phyloP scores from a whole-genome alignment of 2,329 filamentous ascomycete genomes.

The Phyllosticta citribraziliensis region DNA sequence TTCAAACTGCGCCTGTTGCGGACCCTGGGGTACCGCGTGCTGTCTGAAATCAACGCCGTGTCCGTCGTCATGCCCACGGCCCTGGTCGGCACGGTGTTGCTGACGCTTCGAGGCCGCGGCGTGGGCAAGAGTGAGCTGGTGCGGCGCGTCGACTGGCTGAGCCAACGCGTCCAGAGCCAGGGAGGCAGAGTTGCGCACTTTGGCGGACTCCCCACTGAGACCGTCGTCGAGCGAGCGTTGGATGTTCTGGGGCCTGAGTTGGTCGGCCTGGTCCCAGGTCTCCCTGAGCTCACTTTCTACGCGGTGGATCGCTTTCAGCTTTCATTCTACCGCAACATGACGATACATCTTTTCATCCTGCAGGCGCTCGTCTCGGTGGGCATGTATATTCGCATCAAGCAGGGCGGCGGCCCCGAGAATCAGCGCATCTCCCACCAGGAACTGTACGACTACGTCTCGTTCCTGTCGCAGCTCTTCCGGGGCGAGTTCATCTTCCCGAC shows the following conservation, averaged over 20 bases:
- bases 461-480: slow-evolving; percentile 72
- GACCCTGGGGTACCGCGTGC: slow-evolving; percentile 82
- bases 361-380: slow-evolving; percentile 83
- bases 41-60: slow-evolving; percentile 89
- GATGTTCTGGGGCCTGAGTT: slow-evolving; percentile 86
- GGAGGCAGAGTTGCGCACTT: slow-evolving; percentile 93
- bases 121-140: slow-evolving; percentile 81
- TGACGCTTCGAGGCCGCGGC: slow-evolving; percentile 83
- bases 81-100: slow-evolving; percentile 82
- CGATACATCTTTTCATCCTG: slow-evolving; percentile 92
- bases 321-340: slow-evolving; percentile 99
- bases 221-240: slow-evolving; percentile 79
- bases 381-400: slow-evolving; percentile 85
- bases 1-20: slow-evolving; percentile 64
- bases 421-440: slow-evolving; percentile 70
- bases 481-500: slow-evolving; percentile 95
- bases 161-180: slow-evolving; percentile 68
- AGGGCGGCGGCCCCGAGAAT: slow-evolving; percentile 71
- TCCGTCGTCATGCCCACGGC: slow-evolving; percentile 98
- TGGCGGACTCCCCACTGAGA: slow-evolving; percentile 64
- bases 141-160: slow-evolving; percentile 83
- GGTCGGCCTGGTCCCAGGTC: slow-evolving; percentile 65
- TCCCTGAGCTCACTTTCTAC: slow-evolving; percentile 87
- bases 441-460: slow-evolving; percentile 69
- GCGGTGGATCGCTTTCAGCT: slow-evolving; percentile 95